A percentile compares a stretch with the other conserved stretches of the same genome.
Conservation (phyloP, 2,329 filamentous ascomycete genomes). For the Phyllosticta ampelicida region DNA sequence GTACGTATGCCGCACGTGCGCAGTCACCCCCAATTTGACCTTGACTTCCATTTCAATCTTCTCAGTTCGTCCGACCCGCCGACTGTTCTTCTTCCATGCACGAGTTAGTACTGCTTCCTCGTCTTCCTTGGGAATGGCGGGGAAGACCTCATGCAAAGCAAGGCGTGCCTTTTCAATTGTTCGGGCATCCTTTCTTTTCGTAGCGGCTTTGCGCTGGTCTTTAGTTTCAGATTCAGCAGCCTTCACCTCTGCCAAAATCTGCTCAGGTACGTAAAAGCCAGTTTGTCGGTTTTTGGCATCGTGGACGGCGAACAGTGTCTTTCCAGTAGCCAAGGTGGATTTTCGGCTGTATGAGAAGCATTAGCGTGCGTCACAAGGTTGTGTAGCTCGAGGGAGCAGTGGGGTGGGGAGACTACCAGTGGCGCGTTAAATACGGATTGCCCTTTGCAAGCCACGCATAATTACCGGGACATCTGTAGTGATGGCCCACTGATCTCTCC, state of each 20-base stretch:
- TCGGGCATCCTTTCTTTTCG: conserved; percentile 21
- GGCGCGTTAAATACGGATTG: conserved; percentile 33
- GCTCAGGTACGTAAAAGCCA: conserved; percentile 34
- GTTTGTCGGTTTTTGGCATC: conserved; percentile 20
- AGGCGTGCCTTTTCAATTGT: conserved; percentile 16
- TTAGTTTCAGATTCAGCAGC: conserved; percentile 30
- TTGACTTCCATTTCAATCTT: conserved; percentile 30
- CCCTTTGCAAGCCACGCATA: conserved; percentile 34
- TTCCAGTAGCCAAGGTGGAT: not conserved
- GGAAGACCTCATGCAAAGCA: conserved; percentile 31
- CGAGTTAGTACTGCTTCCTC: conserved; percentile 28
- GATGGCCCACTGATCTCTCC: not conserved
- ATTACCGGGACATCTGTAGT: conserved; percentile 15
- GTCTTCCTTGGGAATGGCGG: conserved; percentile 28
- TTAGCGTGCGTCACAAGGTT: not conserved
- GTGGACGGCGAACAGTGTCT: conserved; percentile 4
- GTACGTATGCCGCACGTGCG: conserved; percentile 39
- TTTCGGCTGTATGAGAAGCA: not conserved
- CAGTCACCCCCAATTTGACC: conserved; percentile 37
- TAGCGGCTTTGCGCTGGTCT: conserved; percentile 28
- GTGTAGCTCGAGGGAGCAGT: not conserved
- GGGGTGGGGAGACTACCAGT: conserved; percentile 25
- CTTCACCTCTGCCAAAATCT: conserved; percentile 30
- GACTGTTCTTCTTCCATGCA: conserved; percentile 36
- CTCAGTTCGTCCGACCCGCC: conserved; percentile 38